Evolutionary conservation across 164 flowering plant genomes (phyloP).

Genomic region (Vitis rupestris): DNA sequence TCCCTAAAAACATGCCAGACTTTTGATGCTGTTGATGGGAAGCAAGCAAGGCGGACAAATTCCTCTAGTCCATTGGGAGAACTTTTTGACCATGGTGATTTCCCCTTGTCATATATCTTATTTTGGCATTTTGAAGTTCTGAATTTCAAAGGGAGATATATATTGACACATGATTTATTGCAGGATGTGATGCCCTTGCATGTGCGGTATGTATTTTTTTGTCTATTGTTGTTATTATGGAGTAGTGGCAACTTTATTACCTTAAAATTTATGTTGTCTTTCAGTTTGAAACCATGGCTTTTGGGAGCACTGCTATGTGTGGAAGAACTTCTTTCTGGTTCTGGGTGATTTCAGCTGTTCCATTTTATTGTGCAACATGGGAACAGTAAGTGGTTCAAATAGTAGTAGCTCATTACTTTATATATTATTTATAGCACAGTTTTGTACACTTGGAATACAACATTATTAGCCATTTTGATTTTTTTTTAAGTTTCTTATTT

Average conservation of each 20-base stretch:
- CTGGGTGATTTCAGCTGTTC: slow-evolving; percentile 85
- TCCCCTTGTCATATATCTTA: slow-evolving; percentile 3
- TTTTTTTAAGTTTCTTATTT: too few relatives aligned
- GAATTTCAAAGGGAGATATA: too few relatives aligned
- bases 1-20: slow-evolving; percentile 50
- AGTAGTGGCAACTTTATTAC: not conserved
- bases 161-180: slow-evolving; percentile 12
- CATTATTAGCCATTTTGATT: too few relatives aligned
- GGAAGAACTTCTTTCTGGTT: slow-evolving; percentile 85
- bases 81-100: slow-evolving; percentile 94
- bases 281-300: slow-evolving; percentile 90
- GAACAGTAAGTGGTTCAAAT: slow-evolving; percentile 73
- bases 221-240: slow-evolving; percentile 7
- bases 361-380: slow-evolving; percentile 97
- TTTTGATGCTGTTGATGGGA: slow-evolving; percentile 99
- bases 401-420: not conserved
- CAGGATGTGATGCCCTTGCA: slow-evolving; percentile 99
- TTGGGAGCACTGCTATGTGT: slow-evolving; percentile 96
- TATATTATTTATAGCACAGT: too few relatives aligned
- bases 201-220: slow-evolving; percentile 68
- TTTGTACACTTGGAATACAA: too few relatives aligned
- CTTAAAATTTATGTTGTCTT: slow-evolving; percentile 10
- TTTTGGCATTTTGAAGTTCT: too few relatives aligned
- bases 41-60: slow-evolving; percentile 97
- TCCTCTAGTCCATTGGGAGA: slow-evolving; percentile 99